Evolutionary conservation across 148 eudicot species (phyloP).

Genomic region (Amaranthus cruentus): DNA sequence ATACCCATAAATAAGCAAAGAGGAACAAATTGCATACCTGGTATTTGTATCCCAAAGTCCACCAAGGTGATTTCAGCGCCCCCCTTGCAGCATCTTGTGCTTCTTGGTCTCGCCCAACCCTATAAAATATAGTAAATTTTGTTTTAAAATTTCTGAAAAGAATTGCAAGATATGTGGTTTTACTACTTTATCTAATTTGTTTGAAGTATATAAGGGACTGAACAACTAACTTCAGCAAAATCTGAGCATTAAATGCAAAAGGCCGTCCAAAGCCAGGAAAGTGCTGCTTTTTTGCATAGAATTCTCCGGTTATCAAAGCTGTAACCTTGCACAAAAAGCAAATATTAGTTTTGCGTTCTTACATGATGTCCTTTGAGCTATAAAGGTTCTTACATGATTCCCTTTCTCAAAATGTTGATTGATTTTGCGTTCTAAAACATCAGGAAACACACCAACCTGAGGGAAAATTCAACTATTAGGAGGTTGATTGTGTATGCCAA

Average conservation of each 20-base stretch:
- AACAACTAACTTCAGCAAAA: conserved; percentile 63
- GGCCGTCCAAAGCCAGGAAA: conserved; percentile 99
- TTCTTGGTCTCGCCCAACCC: conserved; percentile 79
- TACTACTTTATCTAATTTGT: not conserved
- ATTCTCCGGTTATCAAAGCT: conserved; percentile 94
- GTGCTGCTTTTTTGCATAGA: conserved; percentile 79
- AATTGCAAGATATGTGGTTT: not conserved
- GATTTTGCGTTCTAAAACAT: conserved; percentile 77
- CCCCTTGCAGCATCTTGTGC: conserved; percentile 89
- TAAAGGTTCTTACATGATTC: conserved; percentile 56
- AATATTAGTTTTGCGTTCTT: conserved; percentile 21
- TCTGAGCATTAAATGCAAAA: conserved; percentile 73
- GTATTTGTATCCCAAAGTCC: conserved; percentile 93
- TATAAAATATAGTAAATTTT: conserved; percentile 18
- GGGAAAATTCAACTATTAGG: conserved; percentile 20
- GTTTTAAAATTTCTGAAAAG: not conserved
- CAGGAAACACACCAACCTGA: conserved; percentile 96
- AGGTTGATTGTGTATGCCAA: conserved; percentile 11
- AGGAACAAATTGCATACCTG: conserved; percentile 37
- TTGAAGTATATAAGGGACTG: conserved; percentile 5
- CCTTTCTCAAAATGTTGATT: conserved; percentile 65
- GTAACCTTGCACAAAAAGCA: conserved; percentile 57
- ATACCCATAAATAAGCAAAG: not conserved
- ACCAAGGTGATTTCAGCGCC: conserved; percentile 92
- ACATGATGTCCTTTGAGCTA: conserved; percentile 61